Percentiles rank a stretch among this genome's conserved stretches.
Evolutionary conservation across 2,329 filamentous ascomycete species (phyloP).

Genomic region (Fusarium brachygibbosum): DNA sequence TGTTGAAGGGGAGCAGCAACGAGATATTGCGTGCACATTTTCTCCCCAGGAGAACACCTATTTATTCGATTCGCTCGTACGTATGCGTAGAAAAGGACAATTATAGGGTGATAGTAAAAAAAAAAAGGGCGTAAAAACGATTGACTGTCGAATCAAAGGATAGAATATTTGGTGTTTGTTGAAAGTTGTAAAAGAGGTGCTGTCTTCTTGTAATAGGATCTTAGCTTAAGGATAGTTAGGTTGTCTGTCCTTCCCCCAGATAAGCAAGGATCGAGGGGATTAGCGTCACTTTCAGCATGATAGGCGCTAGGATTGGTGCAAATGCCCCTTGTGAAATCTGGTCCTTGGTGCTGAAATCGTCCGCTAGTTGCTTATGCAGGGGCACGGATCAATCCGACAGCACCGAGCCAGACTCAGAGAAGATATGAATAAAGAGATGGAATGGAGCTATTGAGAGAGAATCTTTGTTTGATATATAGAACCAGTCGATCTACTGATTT

Average conservation of each 20-base stretch:
- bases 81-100: neutral
- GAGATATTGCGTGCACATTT: slow-evolving; percentile 48
- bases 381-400: slow-evolving; percentile 37
- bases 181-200: slow-evolving; percentile 14
- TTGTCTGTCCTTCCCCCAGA: slow-evolving; percentile 44
- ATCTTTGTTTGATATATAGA: neutral
- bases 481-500: neutral
- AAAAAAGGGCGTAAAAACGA: slow-evolving; percentile 7
- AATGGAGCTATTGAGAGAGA: slow-evolving; percentile 3
- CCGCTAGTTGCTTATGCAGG: slow-evolving; percentile 39
- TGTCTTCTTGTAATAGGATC: slow-evolving; percentile 6
- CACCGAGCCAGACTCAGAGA: slow-evolving; percentile 2
- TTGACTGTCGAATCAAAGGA: slow-evolving; percentile 31
- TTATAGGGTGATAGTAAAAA: slow-evolving; percentile 1
- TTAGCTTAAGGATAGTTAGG: slow-evolving; percentile 19
- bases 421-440: slow-evolving; percentile 10
- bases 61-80: slow-evolving; percentile 13
- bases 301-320: slow-evolving; percentile 44
- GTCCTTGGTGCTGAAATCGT: slow-evolving; percentile 33
- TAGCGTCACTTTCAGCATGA: slow-evolving; percentile 40
- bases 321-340: slow-evolving; percentile 39
- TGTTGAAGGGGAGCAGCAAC: slow-evolving; percentile 44
- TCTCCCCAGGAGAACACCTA: slow-evolving; percentile 22
- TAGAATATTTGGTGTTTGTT: slow-evolving; percentile 20
- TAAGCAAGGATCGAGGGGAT: slow-evolving; percentile 39